Evolutionary conservation across 768 basidiomycete species (phyloP).

Genomic region (Daedalea quercina): DNA sequence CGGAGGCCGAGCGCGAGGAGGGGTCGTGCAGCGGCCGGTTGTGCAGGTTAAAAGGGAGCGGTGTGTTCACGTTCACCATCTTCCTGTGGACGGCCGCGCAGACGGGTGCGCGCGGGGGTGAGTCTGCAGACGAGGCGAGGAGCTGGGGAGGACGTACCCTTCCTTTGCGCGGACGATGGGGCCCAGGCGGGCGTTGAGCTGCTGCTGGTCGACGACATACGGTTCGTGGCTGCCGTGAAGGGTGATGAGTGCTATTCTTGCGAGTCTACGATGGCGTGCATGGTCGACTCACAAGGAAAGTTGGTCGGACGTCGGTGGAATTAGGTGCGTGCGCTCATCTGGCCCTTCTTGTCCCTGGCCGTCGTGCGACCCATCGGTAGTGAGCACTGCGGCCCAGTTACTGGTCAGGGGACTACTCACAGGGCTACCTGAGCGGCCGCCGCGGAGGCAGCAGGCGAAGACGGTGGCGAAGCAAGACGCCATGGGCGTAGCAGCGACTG

Average conservation of each 20-base stretch:
- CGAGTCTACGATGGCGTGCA: not conserved
- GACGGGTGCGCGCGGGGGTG: not conserved
- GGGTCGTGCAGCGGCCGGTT: slow-evolving; percentile 25
- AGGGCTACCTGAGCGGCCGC: not conserved
- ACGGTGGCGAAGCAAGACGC: slow-evolving; percentile 14
- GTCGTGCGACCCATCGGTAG: not conserved
- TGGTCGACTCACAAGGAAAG: slow-evolving; percentile 18
- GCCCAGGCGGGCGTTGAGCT: slow-evolving; percentile 42
- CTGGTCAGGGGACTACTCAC: not conserved
- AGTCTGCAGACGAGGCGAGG: not conserved
- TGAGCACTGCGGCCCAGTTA: not conserved
- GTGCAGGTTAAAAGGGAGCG: slow-evolving; percentile 55
- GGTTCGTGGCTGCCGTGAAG: not conserved
- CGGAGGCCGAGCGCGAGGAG: slow-evolving; percentile 24
- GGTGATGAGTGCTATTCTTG: not conserved
- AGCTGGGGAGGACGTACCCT: slow-evolving; percentile 35
- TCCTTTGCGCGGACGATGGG: slow-evolving; percentile 56
- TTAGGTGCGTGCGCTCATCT: slow-evolving; percentile 26
- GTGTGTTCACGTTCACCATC: slow-evolving; percentile 65
- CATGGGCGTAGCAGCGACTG: slow-evolving; percentile 17
- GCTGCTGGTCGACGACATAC: slow-evolving; percentile 38
- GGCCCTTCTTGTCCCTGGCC: slow-evolving; percentile 16
- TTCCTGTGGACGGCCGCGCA: slow-evolving; percentile 32
- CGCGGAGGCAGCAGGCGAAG: slow-evolving; percentile 20
- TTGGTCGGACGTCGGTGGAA: slow-evolving; percentile 22